Base-by-base conservation (phyloP, 2,329 filamentous ascomycete genomes). In the Lecanicillium sp. region DNA sequence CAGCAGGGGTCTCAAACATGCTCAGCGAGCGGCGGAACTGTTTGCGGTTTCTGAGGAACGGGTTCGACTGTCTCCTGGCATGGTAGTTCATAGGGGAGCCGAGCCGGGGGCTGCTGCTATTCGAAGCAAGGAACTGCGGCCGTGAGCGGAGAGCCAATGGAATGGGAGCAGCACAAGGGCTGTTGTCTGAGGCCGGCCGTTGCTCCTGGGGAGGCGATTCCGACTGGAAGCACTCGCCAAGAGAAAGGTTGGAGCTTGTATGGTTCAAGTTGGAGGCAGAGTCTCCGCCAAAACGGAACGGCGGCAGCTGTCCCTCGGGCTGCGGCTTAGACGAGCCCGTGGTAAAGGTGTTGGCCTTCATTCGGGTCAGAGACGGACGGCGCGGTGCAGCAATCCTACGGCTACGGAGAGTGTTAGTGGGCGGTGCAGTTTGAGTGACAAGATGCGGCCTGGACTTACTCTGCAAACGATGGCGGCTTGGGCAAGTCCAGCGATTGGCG, bases 1-100 rank as follows among this genome's bases (percentile, higher is more conserved):
- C 92, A 48, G 78, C 84, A 4, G 89, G 84, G 58, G 84, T 80
- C 65, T 97, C 90, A 63, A 94, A 98, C 92, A 98, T 98, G 73
- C 92, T 97, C 55, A 96, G 68, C 17, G 90, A 94, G 48, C 92
- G 81, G 44, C 92, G 81, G 55, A 90, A 90, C 59, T 92, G 86
- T 56, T 94, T 94, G 48, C 89, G 78, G 32, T 85, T 85, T 45
- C 87, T 79, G 51, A 79, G 68, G 48, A 84, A 77, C 41, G 75
- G 84, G 59, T 81, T 88, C 35, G 76, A 83, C 44, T 68, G 73
- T 48, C 89, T 87, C 46, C 88, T 80, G 40, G 81, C 65, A 49
- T 90, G 83, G 43, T 68, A 71, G 43, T 72, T 72, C 45, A 84
- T 74, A 25, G 89, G 88, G 12, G 88, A 94, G 29, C 82, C 87